These are phyloP conservation scores for Simplicillium sp. DNA, from an alignment of 2,329 filamentous ascomycete genomes.

Conservation along the genomic window DNA sequence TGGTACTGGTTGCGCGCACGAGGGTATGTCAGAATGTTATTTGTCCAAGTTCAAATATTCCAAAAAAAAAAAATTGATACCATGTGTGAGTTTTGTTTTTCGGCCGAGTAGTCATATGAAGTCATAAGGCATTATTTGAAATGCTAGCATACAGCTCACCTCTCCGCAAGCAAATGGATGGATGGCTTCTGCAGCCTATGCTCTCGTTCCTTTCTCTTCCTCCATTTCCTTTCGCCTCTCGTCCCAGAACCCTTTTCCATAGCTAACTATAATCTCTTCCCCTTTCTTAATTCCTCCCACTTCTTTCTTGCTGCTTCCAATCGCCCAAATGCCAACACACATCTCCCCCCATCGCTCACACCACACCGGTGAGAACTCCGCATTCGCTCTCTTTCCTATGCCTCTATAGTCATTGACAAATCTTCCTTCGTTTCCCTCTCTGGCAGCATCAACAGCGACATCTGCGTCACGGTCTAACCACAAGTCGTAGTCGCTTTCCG, in stretches of 20 bases:
- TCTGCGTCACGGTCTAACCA: slow-evolving; percentile 48
- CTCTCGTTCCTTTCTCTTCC: background rate
- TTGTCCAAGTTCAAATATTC: too few species aligned
- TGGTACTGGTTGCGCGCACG: too few species aligned
- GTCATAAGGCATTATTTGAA: too few species aligned
- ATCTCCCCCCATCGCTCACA: slow-evolving; percentile 39
- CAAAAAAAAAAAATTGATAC: too few species aligned
- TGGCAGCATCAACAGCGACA: slow-evolving; percentile 51
- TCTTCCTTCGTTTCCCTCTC: slow-evolving; percentile 51
- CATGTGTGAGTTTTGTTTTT: too few species aligned
- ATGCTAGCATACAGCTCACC: too few species aligned
- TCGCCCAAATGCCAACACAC: slow-evolving; percentile 49
- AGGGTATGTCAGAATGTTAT: too few species aligned
- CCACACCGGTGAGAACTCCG: slow-evolving; percentile 51
- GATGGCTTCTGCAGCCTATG: too few species aligned
- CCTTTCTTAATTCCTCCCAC: slow-evolving; percentile 39
- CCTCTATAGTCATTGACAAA: slow-evolving; percentile 61
- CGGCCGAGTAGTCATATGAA: too few species aligned
- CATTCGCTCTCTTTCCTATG: slow-evolving; percentile 41
- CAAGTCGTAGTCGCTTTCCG: slow-evolving; percentile 49
- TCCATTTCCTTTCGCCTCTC: slow-evolving; percentile 23
- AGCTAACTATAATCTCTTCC: slow-evolving; percentile 56
- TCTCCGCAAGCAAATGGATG: too few species aligned
- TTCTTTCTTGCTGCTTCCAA: slow-evolving; percentile 20
- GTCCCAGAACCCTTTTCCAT: slow-evolving; percentile 60